A percentile compares a stretch with the other conserved stretches of the same genome.
Evolutionary conservation across 306 rosid genomes (phyloP).

Genomic region (Biancaea sappan): DNA sequence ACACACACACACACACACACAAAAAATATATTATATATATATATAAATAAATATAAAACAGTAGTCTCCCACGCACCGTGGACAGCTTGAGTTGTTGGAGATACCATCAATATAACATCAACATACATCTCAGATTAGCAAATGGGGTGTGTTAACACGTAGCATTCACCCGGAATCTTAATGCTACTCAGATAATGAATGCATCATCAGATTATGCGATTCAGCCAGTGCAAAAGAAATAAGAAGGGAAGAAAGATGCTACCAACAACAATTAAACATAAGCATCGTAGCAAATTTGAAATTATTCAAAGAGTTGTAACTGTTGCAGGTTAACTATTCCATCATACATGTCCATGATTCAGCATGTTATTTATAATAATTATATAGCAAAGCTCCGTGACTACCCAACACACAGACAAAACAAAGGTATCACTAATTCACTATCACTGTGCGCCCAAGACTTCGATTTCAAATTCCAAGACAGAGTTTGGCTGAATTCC

Average conservation of each 20-base stretch:
- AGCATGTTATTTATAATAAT: conserved; percentile 16
- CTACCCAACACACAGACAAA: not conserved
- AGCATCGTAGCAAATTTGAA: not conserved
- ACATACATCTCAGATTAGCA: no score
- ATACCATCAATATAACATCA: no score
- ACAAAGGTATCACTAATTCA: no score
- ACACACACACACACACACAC: no score
- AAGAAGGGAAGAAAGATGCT: not conserved
- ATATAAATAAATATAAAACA: no score
- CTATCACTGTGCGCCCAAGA: conserved; percentile 57
- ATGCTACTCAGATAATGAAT: not conserved
- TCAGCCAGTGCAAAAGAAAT: not conserved
- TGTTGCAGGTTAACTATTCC: no score
- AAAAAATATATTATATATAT: no score
- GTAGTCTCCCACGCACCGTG: no score
- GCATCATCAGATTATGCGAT: conserved; percentile 2
- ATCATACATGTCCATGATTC: conserved; percentile 33
- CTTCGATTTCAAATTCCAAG: conserved; percentile 87
- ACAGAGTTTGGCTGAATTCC: conserved; percentile 85
- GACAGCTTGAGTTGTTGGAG: no score
- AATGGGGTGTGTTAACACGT: no score
- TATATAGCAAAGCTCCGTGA: not conserved
- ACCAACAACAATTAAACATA: not conserved
- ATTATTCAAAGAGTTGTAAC: conserved; percentile 7
- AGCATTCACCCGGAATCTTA: no score